Percentiles rank a stretch among this genome's conserved stretches.
Evolutionary conservation across 2,329 filamentous ascomycete species (phyloP).

Genomic region (Dothideomycetes sp.): DNA sequence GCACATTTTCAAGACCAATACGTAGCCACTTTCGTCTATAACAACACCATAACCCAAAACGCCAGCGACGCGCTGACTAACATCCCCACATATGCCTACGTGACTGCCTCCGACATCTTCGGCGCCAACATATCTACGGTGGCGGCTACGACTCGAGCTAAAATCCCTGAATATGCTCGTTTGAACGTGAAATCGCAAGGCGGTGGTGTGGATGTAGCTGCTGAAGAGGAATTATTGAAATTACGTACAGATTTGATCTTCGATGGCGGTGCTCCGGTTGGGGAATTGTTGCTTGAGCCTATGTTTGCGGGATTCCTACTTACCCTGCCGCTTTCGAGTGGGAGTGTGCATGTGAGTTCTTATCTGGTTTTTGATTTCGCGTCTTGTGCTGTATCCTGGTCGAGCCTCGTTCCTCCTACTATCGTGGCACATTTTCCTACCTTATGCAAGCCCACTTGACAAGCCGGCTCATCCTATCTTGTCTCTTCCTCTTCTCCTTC

Average conservation of each 20-base stretch:
- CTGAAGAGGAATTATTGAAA: conserved; percentile 29
- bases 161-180: conserved; percentile 19
- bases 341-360: conserved; percentile 16
- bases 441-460: too few relatives aligned
- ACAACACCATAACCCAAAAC: conserved; percentile 1
- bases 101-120: conserved; percentile 24
- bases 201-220: conserved; percentile 12
- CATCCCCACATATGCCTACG: conserved; percentile 11
- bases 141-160: conserved; percentile 13
- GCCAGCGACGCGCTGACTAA: not conserved
- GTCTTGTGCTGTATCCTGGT: too few relatives aligned
- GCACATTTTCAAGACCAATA: conserved; percentile 14
- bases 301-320: conserved; percentile 23
- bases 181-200: conserved; percentile 11
- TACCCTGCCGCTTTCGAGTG: conserved; percentile 23
- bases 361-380: not conserved
- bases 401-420: too few relatives aligned
- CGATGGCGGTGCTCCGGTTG: conserved; percentile 30
- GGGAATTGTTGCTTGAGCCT: conserved; percentile 31
- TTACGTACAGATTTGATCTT: conserved; percentile 40
- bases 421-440: too few relatives aligned
- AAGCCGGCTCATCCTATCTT: too few relatives aligned
- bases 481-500: too few relatives aligned
- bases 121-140: conserved; percentile 14
- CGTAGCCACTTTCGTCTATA: conserved; percentile 12